Conservation (phyloP, 2,329 filamentous ascomycete genomes). For the Colletotrichum graminicola region DNA sequence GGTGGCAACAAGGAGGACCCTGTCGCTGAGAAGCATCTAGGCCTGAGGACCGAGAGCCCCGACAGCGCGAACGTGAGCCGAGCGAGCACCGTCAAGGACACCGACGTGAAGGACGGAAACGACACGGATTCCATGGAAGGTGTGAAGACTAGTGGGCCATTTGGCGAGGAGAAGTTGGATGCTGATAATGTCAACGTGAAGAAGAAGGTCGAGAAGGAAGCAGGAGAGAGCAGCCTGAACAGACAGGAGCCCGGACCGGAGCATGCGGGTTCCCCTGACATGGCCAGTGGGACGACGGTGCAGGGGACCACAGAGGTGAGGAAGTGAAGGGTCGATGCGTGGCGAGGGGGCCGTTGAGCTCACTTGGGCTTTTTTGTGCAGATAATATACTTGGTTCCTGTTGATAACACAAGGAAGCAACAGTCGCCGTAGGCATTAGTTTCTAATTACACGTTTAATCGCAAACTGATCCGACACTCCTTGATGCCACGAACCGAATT, state of each 20-base stretch:
- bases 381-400: neutral
- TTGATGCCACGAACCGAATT: too few species aligned
- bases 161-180: slow-evolving; percentile 50
- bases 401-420: neutral
- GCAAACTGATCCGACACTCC: neutral
- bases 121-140: slow-evolving; percentile 47
- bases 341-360: neutral
- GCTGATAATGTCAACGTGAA: slow-evolving; percentile 33
- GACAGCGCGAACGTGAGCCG: slow-evolving; percentile 76
- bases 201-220: slow-evolving; percentile 13
- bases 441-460: neutral
- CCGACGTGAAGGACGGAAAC: slow-evolving; percentile 43
- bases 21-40: slow-evolving; percentile 72
- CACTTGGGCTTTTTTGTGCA: neutral
- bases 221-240: neutral
- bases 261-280: slow-evolving; percentile 30
- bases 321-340: neutral
- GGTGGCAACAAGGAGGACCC: slow-evolving; percentile 64
- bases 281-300: slow-evolving; percentile 31
- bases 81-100: slow-evolving; percentile 75
- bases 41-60: slow-evolving; percentile 74
- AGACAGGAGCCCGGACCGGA: slow-evolving; percentile 29
- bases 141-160: slow-evolving; percentile 53
- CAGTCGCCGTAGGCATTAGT: neutral
- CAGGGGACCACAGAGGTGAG: slow-evolving; percentile 27